Conservation (phyloP, 495 filamentous ascomycete species). For the Neurospora hispaniola region DNA sequence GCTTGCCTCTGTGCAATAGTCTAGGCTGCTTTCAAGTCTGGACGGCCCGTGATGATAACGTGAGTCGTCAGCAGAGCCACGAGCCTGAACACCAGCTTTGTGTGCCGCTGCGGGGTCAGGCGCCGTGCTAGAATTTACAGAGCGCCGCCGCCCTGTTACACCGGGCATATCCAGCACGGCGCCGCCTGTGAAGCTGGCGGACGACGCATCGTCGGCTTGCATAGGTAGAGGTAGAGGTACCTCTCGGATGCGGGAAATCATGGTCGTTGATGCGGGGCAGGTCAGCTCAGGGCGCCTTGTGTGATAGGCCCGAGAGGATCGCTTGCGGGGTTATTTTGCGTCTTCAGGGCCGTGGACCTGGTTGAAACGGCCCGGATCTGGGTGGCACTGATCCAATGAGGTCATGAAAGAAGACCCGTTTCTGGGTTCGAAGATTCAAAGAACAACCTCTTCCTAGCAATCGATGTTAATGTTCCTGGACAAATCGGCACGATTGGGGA, state of each 20-base stretch:
- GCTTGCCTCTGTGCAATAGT: background rate
- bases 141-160: background rate
- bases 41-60: background rate
- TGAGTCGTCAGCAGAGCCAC: background rate
- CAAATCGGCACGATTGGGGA: background rate
- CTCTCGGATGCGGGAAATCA: constrained; percentile 2
- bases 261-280: constrained; percentile 5
- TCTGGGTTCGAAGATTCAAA: background rate
- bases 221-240: background rate
- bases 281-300: background rate
- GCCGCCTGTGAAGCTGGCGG: constrained; percentile 9
- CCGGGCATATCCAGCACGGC: background rate
- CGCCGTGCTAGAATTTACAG: background rate
- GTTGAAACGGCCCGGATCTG: constrained; percentile 22
- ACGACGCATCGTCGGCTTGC: constrained; percentile 20
- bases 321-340: constrained; percentile 9
- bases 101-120: background rate
- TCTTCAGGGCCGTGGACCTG: constrained; percentile 2
- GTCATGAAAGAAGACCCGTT: constrained; percentile 7
- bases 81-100: background rate
- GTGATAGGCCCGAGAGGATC: constrained; percentile 6
- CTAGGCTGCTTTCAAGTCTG: background rate
- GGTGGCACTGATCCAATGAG: constrained; percentile 13
- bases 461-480: background rate
- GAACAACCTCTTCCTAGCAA: background rate